Evolutionary conservation across 1,139 yeast species (phyloP).

Genomic region (Wickerhamomyces sp.): DNA sequence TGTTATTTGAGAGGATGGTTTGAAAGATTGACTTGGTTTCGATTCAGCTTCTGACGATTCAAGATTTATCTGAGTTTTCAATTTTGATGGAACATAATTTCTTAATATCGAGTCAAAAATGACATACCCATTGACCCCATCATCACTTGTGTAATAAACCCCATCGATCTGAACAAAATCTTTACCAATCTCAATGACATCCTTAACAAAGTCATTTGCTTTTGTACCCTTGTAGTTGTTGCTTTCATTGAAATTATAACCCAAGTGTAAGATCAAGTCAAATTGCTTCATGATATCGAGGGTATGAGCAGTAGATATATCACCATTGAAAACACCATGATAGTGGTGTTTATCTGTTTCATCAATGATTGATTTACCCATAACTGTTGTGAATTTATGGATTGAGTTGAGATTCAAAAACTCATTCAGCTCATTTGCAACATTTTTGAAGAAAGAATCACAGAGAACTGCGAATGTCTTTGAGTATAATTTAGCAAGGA

Average conservation of each 20-base stretch:
- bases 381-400: constrained; percentile 38
- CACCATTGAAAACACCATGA: constrained; percentile 64
- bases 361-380: constrained; percentile 57
- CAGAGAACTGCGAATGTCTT: constrained; percentile 54
- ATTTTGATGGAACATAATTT: constrained; percentile 26
- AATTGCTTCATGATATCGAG: constrained; percentile 32
- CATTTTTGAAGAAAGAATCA: constrained; percentile 62
- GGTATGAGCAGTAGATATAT: constrained; percentile 27
- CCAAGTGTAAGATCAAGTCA: constrained; percentile 49
- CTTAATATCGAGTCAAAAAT: constrained; percentile 33
- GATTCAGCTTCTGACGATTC: background rate
- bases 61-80: constrained; percentile 15
- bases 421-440: constrained; percentile 36
- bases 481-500: constrained; percentile 41
- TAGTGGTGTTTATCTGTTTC: constrained; percentile 50
- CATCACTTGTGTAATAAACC: constrained; percentile 24
- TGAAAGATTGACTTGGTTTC: constrained; percentile 28
- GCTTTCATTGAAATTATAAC: constrained; percentile 48
- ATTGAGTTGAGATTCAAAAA: constrained; percentile 42
- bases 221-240: constrained; percentile 32
- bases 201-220: constrained; percentile 24
- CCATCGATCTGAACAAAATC: constrained; percentile 36
- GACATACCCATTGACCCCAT: constrained; percentile 32
- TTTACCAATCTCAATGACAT: constrained; percentile 10
- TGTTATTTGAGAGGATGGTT: constrained; percentile 39